Evolutionary conservation across 345 rosid genomes (phyloP).

Genomic region (Ricinus communis): DNA sequence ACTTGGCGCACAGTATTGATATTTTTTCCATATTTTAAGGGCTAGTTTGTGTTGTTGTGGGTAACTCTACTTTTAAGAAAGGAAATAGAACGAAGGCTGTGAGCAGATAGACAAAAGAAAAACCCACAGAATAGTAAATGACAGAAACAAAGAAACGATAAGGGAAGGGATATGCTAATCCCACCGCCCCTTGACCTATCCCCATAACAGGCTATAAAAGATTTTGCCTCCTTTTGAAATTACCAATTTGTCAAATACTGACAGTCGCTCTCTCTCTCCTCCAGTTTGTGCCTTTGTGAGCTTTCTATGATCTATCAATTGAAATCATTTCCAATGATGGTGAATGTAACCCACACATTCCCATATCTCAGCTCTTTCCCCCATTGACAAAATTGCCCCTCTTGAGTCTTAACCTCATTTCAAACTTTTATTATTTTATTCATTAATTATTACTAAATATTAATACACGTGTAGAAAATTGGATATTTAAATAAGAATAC

Average conservation of each 20-base stretch:
- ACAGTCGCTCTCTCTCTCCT: too few relatives aligned
- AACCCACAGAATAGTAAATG: neutral
- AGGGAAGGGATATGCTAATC: neutral
- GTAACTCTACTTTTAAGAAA: too few relatives aligned
- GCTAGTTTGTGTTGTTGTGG: too few relatives aligned
- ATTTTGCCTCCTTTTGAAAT: neutral
- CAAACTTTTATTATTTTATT: too few relatives aligned
- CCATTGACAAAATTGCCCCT: neutral
- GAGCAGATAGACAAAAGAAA: neutral
- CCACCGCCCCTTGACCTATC: neutral
- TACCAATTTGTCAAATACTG: constrained; percentile 6
- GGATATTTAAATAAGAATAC: too few relatives aligned
- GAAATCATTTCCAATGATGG: constrained; percentile 18
- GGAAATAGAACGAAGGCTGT: neutral
- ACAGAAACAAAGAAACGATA: constrained; percentile 2
- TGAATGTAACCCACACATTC: neutral
- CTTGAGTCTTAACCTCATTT: too few relatives aligned
- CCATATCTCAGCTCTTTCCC: neutral
- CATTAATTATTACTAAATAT: too few relatives aligned
- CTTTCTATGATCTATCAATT: neutral
- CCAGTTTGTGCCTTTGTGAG: neutral
- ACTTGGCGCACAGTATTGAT: too few relatives aligned
- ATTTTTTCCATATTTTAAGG: too few relatives aligned
- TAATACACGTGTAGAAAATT: too few relatives aligned
- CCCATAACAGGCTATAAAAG: neutral